phyloP scores from a whole-genome alignment of 805 yeast species.

The Lipomyces japonicus region DNA sequence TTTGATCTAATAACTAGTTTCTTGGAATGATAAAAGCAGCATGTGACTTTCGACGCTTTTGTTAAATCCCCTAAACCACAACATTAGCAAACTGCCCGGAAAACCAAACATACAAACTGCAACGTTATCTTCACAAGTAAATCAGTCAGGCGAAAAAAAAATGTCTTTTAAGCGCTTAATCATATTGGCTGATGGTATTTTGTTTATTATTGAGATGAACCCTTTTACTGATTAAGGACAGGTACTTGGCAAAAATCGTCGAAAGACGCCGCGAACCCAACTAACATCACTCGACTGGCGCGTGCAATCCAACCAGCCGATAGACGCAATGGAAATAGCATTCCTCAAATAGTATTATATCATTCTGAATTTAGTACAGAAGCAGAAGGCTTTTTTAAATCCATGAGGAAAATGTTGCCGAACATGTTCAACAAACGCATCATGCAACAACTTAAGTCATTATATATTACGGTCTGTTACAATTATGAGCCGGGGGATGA shows the following conservation, averaged over 20 bases:
- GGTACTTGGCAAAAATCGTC: slow-evolving; percentile 24
- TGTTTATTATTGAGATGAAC: too few relatives aligned
- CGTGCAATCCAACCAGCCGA: slow-evolving; percentile 13
- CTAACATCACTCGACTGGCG: slow-evolving; percentile 19
- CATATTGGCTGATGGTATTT: too few relatives aligned
- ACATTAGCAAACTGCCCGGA: too few relatives aligned
- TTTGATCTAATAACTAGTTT: too few relatives aligned
- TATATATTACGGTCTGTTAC: slow-evolving; percentile 16
- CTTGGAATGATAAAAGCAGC: too few relatives aligned
- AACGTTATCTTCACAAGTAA: background rate
- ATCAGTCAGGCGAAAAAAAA: background rate
- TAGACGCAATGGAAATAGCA: background rate
- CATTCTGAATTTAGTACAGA: slow-evolving; percentile 17
- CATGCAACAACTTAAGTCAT: slow-evolving; percentile 10
- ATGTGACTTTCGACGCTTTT: too few relatives aligned
- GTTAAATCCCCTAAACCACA: too few relatives aligned
- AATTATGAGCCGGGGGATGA: slow-evolving; percentile 24
- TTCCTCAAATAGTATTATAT: slow-evolving; percentile 13
- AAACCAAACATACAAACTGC: too few relatives aligned
- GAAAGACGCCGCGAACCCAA: slow-evolving; percentile 3
- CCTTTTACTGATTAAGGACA: too few relatives aligned
- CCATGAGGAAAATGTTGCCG: background rate
- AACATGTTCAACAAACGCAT: slow-evolving; percentile 8
- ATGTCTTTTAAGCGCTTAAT: background rate
- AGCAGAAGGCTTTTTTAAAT: background rate